Evolutionary conservation across 1,139 yeast genomes (phyloP).

Genomic region (Lodderomyces jiufengensis): DNA sequence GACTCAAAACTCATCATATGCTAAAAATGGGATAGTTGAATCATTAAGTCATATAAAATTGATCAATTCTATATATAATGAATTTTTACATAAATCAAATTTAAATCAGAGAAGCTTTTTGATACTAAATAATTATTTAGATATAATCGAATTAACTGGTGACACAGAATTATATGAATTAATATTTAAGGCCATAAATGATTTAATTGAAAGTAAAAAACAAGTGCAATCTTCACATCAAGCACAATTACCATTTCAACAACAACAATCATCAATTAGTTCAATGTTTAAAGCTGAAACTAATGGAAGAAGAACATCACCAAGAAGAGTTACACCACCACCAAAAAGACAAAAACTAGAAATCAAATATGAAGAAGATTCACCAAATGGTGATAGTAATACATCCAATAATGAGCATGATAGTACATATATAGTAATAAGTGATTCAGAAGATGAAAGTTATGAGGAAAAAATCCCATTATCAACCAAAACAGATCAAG

Average conservation of each 20-base stretch:
- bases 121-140: constrained; percentile 11
- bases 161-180: constrained; percentile 6
- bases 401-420: constrained; percentile 3
- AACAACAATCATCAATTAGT: background rate
- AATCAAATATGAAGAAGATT: constrained; percentile 4
- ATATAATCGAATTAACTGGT: background rate
- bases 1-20: constrained; percentile 13
- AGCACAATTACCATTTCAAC: background rate
- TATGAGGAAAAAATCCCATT: constrained; percentile 11
- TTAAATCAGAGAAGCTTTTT: constrained; percentile 1
- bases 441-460: constrained; percentile 31
- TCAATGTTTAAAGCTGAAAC: background rate
- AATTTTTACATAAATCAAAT: constrained; percentile 1
- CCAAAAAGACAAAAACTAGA: background rate
- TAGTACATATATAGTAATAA: constrained; percentile 16
- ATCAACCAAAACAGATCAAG: too few species aligned
- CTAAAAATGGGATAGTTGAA: constrained; percentile 17
- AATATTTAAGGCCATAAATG: constrained; percentile 7
- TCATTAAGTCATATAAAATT: constrained; percentile 18
- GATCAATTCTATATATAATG: background rate
- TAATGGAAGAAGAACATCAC: background rate
- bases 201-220: constrained; percentile 5
- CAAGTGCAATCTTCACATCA: background rate
- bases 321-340: background rate
- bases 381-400: background rate